These are phyloP conservation scores for Colletotrichum sp. DNA, from an alignment of 2,329 filamentous ascomycete species.

Conservation along the genomic window DNA sequence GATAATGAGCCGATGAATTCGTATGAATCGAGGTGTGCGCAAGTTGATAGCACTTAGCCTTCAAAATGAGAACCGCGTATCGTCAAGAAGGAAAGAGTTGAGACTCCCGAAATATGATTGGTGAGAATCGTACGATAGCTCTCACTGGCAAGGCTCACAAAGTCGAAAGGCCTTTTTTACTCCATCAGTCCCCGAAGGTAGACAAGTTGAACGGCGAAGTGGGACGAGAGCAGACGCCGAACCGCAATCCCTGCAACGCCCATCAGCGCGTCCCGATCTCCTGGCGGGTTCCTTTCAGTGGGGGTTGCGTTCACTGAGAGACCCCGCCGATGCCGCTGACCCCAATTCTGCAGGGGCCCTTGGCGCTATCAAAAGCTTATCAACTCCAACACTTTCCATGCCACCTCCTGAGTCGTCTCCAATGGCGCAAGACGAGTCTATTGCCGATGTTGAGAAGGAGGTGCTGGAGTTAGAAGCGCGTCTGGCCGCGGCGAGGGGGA, in stretches of 20 bases:
- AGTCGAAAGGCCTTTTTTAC: not conserved
- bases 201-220: not conserved
- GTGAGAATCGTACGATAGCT: slow-evolving; percentile 12
- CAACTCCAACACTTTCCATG: not conserved
- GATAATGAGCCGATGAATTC: not conserved
- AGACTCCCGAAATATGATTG: not conserved
- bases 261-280: not conserved
- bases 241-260: not conserved
- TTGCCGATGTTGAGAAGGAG: slow-evolving; percentile 50
- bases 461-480: slow-evolving; percentile 62
- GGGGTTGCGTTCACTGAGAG: not conserved
- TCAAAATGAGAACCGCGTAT: not conserved
- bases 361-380: slow-evolving; percentile 17
- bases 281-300: not conserved
- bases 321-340: slow-evolving; percentile 3
- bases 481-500: slow-evolving; percentile 50
- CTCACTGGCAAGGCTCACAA: not conserved
- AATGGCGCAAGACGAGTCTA: slow-evolving; percentile 28
- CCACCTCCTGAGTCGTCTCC: not conserved
- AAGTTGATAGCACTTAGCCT: too few species aligned
- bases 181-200: slow-evolving; percentile 17
- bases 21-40: not conserved
- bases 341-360: not conserved
- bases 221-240: slow-evolving; percentile 18
- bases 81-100: not conserved